Base-by-base conservation (phyloP, 257 asterid genomes). In the Vinca minor region DNA sequence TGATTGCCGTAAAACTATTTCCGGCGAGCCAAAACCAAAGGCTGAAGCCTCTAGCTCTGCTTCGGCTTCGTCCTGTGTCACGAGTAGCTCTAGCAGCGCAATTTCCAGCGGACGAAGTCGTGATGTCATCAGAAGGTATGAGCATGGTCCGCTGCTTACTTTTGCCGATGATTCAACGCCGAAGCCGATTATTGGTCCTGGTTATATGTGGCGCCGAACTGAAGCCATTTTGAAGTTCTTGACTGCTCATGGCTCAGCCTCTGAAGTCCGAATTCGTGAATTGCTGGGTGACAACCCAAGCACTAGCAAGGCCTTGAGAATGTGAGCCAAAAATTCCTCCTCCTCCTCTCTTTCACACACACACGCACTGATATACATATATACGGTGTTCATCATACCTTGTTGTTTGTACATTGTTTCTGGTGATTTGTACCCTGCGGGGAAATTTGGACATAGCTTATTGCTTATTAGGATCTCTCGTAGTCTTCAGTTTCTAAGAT, bases 271-370 rank as follows among this genome's bases (percentile, higher is more conserved):
- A 83, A 89, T 93, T 58, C 96, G 97, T 25, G 76, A 87, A 72
- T 60, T 85, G 74, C 97, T 89, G 0, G 97, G 98, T 34, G 95
- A 93, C 73, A 93, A 91, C 83, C 98, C 97, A 67, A 84, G 95
- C 74, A 89, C 96, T 48, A 93, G 98, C 95, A 93, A 93, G 78
- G 98, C 98, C 62, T 82, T 93, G 81, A 84, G 98, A 84, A 77
- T 87, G 98, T 91, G 69, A 76, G 78, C 66, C 36, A 28, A 17
- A 60, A 41, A n/a, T 28, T 41, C n/a, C 67, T 39, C 23, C 64
- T 31, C 57, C 55, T 65, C 29, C 28, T 46, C 29, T 23, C 41
- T 59, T 50, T 1, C n/a, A n/a, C n/a, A n/a, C n/a, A n/a, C n/a
- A n/a, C n/a, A n/a, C n/a, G n/a, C n/a, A n/a, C 47, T 42, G 18